Conservation (phyloP, 1,284 basidiomycete species). For the Apiotrichum porosum region DNA sequence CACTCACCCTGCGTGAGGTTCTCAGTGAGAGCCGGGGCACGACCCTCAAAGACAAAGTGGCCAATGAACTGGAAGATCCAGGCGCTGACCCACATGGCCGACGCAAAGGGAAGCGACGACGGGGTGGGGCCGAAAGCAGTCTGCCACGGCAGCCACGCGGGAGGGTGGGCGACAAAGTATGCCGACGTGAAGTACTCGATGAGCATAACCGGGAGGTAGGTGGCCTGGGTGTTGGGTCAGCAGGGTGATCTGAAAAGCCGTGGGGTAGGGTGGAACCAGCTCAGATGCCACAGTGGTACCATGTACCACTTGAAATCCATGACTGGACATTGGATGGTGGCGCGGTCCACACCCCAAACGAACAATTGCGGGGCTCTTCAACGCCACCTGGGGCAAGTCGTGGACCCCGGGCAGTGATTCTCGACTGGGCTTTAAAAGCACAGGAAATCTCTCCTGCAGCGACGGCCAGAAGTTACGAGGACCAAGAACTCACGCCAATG, state of each 20-base stretch:
- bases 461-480: too few relatives aligned
- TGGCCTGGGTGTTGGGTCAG: slow-evolving; percentile 16
- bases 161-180: slow-evolving; percentile 53
- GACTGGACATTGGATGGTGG: too few relatives aligned
- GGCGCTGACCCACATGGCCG: slow-evolving; percentile 56
- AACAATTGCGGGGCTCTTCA: too few relatives aligned
- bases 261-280: background rate
- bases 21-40: slow-evolving; percentile 77
- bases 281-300: too few relatives aligned
- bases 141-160: slow-evolving; percentile 50
- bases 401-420: too few relatives aligned
- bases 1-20: slow-evolving; percentile 71
- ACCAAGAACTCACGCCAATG: slow-evolving; percentile 62
- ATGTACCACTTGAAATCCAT: too few relatives aligned
- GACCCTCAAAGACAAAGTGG: slow-evolving; percentile 73
- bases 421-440: too few relatives aligned
- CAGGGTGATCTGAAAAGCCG: too few relatives aligned
- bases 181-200: slow-evolving; percentile 44
- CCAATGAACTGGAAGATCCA: slow-evolving; percentile 85
- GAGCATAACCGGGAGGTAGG: slow-evolving; percentile 32
- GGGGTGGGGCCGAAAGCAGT: slow-evolving; percentile 7
- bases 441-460: too few relatives aligned
- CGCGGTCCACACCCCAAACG: too few relatives aligned
- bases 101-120: slow-evolving; percentile 50
- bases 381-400: too few relatives aligned